A percentile compares a stretch with the other conserved stretches of the same genome.
Conservation (phyloP, 768 basidiomycete genomes). For the Amanita molliuscula region DNA sequence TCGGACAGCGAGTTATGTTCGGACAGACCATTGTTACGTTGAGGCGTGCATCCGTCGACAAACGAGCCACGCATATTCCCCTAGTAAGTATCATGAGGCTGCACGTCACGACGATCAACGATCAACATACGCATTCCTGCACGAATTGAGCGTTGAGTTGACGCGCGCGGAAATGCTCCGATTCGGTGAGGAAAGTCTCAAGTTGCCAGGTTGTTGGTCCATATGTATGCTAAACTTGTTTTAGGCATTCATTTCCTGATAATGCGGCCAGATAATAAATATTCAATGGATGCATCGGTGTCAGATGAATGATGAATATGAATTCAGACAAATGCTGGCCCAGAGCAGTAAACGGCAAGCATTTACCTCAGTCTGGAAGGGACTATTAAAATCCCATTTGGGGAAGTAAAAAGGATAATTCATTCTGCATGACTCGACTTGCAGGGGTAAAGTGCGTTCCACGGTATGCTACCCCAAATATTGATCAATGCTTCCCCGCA, state of each 20-base stretch:
- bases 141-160: background rate
- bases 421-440: background rate
- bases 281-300: background rate
- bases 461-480: background rate
- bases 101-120: background rate
- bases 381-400: background rate
- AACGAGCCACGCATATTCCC: background rate
- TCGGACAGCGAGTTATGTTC: background rate
- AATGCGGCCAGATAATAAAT: background rate
- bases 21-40: background rate
- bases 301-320: background rate
- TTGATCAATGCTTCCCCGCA: background rate
- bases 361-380: background rate
- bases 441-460: background rate
- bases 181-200: background rate
- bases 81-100: background rate
- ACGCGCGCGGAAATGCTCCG: background rate
- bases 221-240: background rate
- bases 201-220: constrained; percentile 2
- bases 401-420: background rate
- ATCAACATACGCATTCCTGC: background rate
- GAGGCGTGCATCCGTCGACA: background rate
- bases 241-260: background rate
- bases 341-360: background rate
- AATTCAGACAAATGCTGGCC: background rate